Percentiles rank a stretch among this genome's conserved stretches.
Evolutionary conservation across 139 green algal genomes (phyloP).

Genomic region (Volvox africanus): DNA sequence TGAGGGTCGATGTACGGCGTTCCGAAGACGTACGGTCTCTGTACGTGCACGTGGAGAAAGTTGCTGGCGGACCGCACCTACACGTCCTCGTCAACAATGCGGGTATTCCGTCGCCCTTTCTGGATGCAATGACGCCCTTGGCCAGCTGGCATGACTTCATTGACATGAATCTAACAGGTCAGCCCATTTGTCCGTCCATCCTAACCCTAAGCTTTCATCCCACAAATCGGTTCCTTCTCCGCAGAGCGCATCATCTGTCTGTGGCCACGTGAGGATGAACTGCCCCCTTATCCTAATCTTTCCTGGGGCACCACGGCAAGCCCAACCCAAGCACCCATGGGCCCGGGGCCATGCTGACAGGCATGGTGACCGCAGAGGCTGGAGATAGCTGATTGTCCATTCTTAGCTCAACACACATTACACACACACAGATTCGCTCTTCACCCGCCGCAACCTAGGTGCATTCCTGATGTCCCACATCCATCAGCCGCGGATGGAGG

Average conservation of each 20-base stretch:
- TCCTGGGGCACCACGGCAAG: too few species aligned
- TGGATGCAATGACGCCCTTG: not conserved
- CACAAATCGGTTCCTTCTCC: too few species aligned
- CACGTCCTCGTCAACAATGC: slow-evolving; percentile 57
- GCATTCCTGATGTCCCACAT: slow-evolving; percentile 66
- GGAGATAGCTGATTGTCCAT: too few species aligned
- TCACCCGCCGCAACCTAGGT: slow-evolving; percentile 42
- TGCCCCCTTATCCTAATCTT: too few species aligned
- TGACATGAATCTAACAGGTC: slow-evolving; percentile 50
- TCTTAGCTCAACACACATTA: too few species aligned
- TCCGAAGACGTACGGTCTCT: not conserved
- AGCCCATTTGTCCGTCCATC: not conserved
- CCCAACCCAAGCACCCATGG: too few species aligned
- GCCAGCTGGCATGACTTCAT: slow-evolving; percentile 46
- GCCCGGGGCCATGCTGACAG: too few species aligned
- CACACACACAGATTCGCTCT: too few species aligned
- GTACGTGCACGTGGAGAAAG: not conserved
- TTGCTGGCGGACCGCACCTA: not conserved
- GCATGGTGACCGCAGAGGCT: too few species aligned
- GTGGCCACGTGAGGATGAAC: too few species aligned
- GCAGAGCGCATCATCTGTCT: too few species aligned
- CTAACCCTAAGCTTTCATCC: too few species aligned
- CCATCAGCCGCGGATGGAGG: slow-evolving; percentile 57
- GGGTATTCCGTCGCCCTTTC: slow-evolving; percentile 33
- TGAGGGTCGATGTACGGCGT: not conserved